Evolutionary conservation across 352 stramenopile genomes (phyloP), one percentile per base, ranked within the genome.

Genomic region (Peronospora tabacina): DNA sequence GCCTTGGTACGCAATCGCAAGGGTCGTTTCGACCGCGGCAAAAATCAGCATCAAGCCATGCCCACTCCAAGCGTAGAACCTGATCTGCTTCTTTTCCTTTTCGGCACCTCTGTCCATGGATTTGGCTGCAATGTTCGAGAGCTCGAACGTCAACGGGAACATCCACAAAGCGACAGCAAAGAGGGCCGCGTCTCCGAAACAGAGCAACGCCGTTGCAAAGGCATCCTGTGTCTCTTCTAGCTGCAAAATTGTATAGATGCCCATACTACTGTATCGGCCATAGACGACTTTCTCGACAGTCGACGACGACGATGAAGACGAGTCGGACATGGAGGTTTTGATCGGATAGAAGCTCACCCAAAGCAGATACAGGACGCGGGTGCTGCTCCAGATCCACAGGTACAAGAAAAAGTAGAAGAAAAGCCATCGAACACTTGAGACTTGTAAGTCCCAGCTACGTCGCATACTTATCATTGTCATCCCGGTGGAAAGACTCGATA

Each of bases 361-460:
- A 15, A 79, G 33, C 39, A 72, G 52, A 46, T 78, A 80, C 7
- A 73, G 20, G 12, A 68, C 52, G 29, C 70, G 70, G 33, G 62
- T 30, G 6, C 22, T 62, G 36, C 60, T 70, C 58, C 72, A 75
- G 17, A 74, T 37, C 53, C 46, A 73, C 10, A 80, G 30, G 24
- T 70, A 79, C 4, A 78, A 22, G 52, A 85, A 82, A 33, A 85
- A 81, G 43, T 68, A 17, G 45, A 73, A 75, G 48, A 85, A 85
- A 39, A 85, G 61, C 70, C 70, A 85, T 9, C 73, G 70, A 11
- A 84, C 72, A 16, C 70, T 76, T 7, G 69, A 76, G 11, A 73
- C 63, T 15, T 68, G 61, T 19, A 82, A 51, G 49, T 79, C 68
- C 68, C 68, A 79, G 15, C 48, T 51, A 11, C 55, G 57, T 2